Base-by-base conservation (phyloP, 805 yeast species). In the Wickerhamiella galacta region DNA sequence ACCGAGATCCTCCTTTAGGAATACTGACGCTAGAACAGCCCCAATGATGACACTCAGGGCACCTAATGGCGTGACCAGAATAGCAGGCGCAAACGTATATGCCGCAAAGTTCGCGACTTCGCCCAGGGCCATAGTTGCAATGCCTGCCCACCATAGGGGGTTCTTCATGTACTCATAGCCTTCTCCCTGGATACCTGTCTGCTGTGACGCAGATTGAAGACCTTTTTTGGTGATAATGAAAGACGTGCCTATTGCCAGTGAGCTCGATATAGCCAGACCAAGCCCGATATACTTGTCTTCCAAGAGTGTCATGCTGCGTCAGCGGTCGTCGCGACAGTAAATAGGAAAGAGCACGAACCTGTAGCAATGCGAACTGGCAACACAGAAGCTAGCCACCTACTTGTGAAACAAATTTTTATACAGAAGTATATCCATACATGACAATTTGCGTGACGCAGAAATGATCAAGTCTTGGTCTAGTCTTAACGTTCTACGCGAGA, bases 71-170 rank as follows among this genome's bases (percentile, higher is more conserved):
- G 95, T 82, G 26, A 82, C 95, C 44, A 82, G 57, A 41, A 83
- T 78, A 1, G 94, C 92, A 3, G 95, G 94, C 0, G 95, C 95
- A 64, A 82, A 82, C 2, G 94, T 82, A 51, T 82, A 82, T 0
- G 95, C 95, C 3, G 94, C 94, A 51, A 82, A 82, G 51, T 82
- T 82, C 37, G 94, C 93, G 25, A 82, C 57, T 51, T 82, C 95
- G 4, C 95, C 95, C 16, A 82, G 57, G 2, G 90, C 93, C 95
- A 82, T 60, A 30, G 92, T 72, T 20, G 72, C 48, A 66, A 83
- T 83, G 9, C 95, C 95, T 1, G 87, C 79, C 80, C 93, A 79
- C 95, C 95, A 82, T 24, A 80, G 68, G 9, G 95, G 94, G 52
- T 78, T 81, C 43, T 67, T 72, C 41, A 82, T 58, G 50, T 82